phyloP scores from a whole-genome alignment of 2,329 filamentous ascomycete species.

The Talaromyces sp. region DNA sequence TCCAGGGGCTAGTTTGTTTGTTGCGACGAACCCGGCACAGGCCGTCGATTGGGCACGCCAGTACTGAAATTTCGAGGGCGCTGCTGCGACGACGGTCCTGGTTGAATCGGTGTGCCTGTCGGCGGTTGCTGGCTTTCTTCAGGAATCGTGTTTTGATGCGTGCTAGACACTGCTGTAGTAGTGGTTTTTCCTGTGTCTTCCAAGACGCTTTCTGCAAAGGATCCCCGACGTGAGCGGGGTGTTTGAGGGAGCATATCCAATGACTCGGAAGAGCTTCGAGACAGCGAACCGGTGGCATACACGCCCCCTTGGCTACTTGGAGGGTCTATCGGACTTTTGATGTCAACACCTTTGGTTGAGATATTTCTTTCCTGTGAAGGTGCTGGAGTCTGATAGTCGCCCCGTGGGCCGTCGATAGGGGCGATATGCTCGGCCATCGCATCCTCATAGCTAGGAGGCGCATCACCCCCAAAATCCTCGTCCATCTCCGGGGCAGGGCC shows the following conservation, averaged over 20 bases:
- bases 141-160: constrained; percentile 10
- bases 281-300: constrained; percentile 16
- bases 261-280: constrained; percentile 27
- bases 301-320: constrained; percentile 14
- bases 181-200: constrained; percentile 25
- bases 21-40: constrained; percentile 23
- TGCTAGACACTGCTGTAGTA: constrained; percentile 22
- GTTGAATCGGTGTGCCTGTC: constrained; percentile 17
- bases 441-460: constrained; percentile 93
- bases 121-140: constrained; percentile 21
- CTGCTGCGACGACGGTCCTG: constrained; percentile 20
- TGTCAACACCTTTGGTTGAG: constrained; percentile 27
- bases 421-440: constrained; percentile 75
- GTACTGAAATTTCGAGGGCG: constrained; percentile 28
- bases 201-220: constrained; percentile 26
- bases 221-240: constrained; percentile 30
- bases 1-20: neutral
- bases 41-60: constrained; percentile 34
- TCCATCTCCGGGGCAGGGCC: constrained; percentile 15
- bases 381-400: constrained; percentile 43
- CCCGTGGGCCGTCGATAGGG: constrained; percentile 65
- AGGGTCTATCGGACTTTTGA: constrained; percentile 27
- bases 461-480: constrained; percentile 54
- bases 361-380: constrained; percentile 25
- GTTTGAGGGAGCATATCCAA: constrained; percentile 36